These are phyloP conservation scores for Colletotrichum sp. DNA, from an alignment of 2,329 filamentous ascomycete genomes.

Conservation along the genomic window DNA sequence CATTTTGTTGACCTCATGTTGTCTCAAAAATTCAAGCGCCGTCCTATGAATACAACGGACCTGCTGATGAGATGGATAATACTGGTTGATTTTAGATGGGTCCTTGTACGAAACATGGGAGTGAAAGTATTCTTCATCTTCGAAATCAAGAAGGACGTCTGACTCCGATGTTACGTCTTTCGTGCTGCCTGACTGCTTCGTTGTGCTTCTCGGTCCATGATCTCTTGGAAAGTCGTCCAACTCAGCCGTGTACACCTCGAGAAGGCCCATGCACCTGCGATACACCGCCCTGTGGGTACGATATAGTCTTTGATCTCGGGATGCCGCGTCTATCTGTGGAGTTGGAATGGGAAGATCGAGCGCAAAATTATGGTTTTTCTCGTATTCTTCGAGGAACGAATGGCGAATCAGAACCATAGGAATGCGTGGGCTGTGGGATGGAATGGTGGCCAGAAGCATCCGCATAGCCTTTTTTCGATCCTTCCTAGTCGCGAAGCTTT, in stretches of 20 bases:
- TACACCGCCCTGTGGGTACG: neutral
- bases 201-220: neutral
- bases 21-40: neutral
- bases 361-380: neutral
- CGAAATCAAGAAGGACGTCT: neutral
- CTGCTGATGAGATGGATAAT: neutral
- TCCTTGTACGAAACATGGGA: neutral
- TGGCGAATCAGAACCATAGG: neutral
- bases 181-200: neutral
- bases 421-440: rapidly evolving
- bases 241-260: neutral
- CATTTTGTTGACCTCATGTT: neutral
- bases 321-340: rapidly evolving
- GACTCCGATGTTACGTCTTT: rapidly evolving
- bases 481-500: neutral
- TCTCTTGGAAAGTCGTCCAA: neutral
- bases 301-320: neutral
- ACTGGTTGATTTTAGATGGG: neutral
- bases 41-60: neutral
- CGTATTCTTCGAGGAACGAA: neutral
- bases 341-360: neutral
- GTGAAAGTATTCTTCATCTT: neutral
- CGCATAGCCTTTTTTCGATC: neutral
- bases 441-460: neutral
- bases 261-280: neutral